Evolutionary conservation across 768 basidiomycete species (phyloP).

Genomic region (Psilocybe sp.): DNA sequence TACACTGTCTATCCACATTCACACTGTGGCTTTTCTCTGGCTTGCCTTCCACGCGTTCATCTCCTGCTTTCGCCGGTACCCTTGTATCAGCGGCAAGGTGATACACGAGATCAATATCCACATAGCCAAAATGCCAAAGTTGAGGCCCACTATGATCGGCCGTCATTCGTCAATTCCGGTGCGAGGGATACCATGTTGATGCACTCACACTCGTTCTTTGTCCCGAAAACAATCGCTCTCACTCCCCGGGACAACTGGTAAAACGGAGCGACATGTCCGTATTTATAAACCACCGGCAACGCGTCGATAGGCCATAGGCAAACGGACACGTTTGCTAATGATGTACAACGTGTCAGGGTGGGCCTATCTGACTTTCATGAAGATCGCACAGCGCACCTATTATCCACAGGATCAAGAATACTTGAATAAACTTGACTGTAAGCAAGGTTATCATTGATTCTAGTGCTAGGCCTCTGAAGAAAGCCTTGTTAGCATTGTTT

Average conservation of each 20-base stretch:
- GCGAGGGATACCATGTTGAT: background rate
- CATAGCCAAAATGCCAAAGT: slow-evolving; percentile 52
- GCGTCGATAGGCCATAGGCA: slow-evolving; percentile 50
- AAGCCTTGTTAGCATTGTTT: background rate
- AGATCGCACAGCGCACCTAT: slow-evolving; percentile 36
- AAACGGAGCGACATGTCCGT: slow-evolving; percentile 62
- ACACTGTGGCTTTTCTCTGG: slow-evolving; percentile 3
- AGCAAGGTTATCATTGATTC: slow-evolving; percentile 55
- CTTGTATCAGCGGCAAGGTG: slow-evolving; percentile 46
- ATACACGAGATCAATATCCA: slow-evolving; percentile 53
- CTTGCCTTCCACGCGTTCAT: slow-evolving; percentile 7
- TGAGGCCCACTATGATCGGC: slow-evolving; percentile 45
- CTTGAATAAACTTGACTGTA: slow-evolving; percentile 46
- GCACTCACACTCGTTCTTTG: slow-evolving; percentile 50
- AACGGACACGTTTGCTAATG: slow-evolving; percentile 55
- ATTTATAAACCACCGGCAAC: slow-evolving; percentile 50
- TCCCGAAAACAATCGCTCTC: slow-evolving; percentile 56
- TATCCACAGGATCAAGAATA: slow-evolving; percentile 62
- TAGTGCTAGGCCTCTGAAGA: slow-evolving; percentile 49
- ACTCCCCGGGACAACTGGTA: slow-evolving; percentile 57
- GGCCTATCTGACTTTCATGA: background rate
- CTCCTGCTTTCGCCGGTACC: slow-evolving; percentile 20
- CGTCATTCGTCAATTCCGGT: background rate
- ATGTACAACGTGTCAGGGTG: background rate
- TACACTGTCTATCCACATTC: slow-evolving; percentile 10